A percentile compares a stretch with the other conserved stretches of the same genome.
These are phyloP conservation scores for Plectosphaerella sp. DNA, from an alignment of 2,329 filamentous ascomycete species.

Conservation along the genomic window DNA sequence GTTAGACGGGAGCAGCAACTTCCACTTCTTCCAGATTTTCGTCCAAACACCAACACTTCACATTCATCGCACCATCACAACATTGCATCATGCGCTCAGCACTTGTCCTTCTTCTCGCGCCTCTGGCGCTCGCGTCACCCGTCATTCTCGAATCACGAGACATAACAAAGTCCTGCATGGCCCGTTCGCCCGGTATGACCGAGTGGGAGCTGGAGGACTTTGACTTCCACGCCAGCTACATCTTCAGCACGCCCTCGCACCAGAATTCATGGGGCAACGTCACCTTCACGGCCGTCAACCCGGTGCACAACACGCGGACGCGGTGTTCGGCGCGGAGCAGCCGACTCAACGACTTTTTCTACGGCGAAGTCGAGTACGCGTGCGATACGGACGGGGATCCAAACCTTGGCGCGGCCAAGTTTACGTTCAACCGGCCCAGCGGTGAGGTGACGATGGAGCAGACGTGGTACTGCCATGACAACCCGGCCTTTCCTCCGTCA, in stretches of 20 bases:
- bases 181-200: conserved; percentile 7
- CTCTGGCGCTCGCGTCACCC: conserved; percentile 7
- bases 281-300: conserved; percentile 45
- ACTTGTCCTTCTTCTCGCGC: conserved; percentile 6
- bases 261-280: conserved; percentile 43
- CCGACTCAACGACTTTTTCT: conserved; percentile 45
- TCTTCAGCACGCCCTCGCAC: conserved; percentile 47
- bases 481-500: conserved; percentile 17
- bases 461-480: conserved; percentile 42
- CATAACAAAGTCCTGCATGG: conserved; percentile 10
- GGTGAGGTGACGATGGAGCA: conserved; percentile 38
- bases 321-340: conserved; percentile 35
- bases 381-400: conserved; percentile 28
- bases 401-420: conserved; percentile 27
- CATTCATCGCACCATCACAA: background rate
- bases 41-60: background rate
- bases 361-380: conserved; percentile 37
- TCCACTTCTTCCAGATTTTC: too few species aligned
- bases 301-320: conserved; percentile 30
- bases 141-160: conserved; percentile 1
- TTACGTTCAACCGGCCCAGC: conserved; percentile 34
- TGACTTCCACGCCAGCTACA: conserved; percentile 42
- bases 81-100: conserved; percentile 4
- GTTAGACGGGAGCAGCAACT: too few species aligned
- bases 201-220: conserved; percentile 39